Evolutionary conservation across 2,329 filamentous ascomycete species (phyloP).

Genomic region (Penicillium sp.): DNA sequence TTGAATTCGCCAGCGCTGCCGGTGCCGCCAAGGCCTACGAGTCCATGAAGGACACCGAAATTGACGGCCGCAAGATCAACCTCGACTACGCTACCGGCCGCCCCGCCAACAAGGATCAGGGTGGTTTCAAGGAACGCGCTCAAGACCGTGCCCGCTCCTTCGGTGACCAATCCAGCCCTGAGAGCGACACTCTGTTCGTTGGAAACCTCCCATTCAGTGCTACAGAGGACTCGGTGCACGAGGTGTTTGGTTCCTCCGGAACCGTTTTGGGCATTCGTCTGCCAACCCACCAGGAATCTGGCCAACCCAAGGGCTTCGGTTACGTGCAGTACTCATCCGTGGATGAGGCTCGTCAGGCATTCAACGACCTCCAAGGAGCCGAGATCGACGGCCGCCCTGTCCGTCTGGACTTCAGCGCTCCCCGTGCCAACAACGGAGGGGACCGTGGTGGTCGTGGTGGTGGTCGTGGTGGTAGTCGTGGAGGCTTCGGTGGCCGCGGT

Average conservation of each 20-base stretch:
- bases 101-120: slow-evolving; percentile 56
- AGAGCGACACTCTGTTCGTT: slow-evolving; percentile 86
- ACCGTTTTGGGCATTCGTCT: slow-evolving; percentile 80
- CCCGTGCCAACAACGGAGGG: slow-evolving; percentile 63
- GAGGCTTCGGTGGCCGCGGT: slow-evolving; percentile 58
- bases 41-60: slow-evolving; percentile 73
- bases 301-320: slow-evolving; percentile 87
- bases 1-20: slow-evolving; percentile 76
- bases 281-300: slow-evolving; percentile 84
- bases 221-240: slow-evolving; percentile 74
- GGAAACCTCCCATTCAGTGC: slow-evolving; percentile 88
- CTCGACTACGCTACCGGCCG: slow-evolving; percentile 77
- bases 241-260: slow-evolving; percentile 74
- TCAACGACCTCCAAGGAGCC: slow-evolving; percentile 71
- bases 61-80: slow-evolving; percentile 77
- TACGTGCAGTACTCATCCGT: slow-evolving; percentile 84
- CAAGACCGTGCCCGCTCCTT: slow-evolving; percentile 58
- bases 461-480: slow-evolving; percentile 56
- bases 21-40: slow-evolving; percentile 74
- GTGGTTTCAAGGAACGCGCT: slow-evolving; percentile 68
- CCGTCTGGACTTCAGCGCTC: slow-evolving; percentile 80
- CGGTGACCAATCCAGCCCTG: slow-evolving; percentile 79
- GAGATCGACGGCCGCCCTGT: slow-evolving; percentile 75
- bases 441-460: slow-evolving; percentile 51
- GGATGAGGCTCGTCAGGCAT: slow-evolving; percentile 80